phyloP scores from a whole-genome alignment of 2,329 filamentous ascomycete genomes.

The Leptoxyphium fumago region DNA sequence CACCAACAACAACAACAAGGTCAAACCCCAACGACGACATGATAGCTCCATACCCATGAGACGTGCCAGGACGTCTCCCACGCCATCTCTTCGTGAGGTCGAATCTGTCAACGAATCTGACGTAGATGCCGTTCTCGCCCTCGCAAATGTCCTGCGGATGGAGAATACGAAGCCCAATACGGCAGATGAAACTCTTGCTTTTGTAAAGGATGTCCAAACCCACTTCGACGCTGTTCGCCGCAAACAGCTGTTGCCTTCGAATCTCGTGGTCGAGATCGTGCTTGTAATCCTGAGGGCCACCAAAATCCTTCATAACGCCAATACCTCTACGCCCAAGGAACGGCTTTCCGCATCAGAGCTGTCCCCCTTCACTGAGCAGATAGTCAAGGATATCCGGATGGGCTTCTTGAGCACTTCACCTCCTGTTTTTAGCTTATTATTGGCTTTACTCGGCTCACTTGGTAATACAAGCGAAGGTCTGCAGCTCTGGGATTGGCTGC shows the following conservation, averaged over 20 bases:
- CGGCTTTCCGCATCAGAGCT: background rate
- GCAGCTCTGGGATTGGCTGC: constrained; percentile 35
- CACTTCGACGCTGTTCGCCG: background rate
- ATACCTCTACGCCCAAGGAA: background rate
- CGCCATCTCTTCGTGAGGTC: background rate
- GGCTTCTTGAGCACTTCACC: constrained; percentile 22
- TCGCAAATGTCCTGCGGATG: background rate
- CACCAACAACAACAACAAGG: too few relatives aligned
- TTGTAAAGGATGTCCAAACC: background rate
- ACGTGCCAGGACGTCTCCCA: background rate
- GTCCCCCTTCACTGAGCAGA: constrained; percentile 18
- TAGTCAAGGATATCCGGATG: constrained; percentile 26
- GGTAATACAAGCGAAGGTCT: constrained; percentile 16
- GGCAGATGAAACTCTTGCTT: background rate
- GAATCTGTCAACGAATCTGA: background rate
- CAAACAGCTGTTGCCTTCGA: background rate
- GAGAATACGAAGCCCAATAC: background rate
- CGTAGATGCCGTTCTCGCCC: background rate
- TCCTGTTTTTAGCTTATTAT: constrained; percentile 30
- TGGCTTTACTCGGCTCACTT: constrained; percentile 32
- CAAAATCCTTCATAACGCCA: background rate
- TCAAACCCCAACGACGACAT: too few relatives aligned
- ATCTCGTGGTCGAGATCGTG: background rate
- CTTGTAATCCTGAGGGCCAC: background rate
- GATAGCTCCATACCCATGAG: too few relatives aligned